Evolutionary conservation across 1,284 basidiomycete species (phyloP).

Genomic region (Uromyces viciae-fabae): DNA sequence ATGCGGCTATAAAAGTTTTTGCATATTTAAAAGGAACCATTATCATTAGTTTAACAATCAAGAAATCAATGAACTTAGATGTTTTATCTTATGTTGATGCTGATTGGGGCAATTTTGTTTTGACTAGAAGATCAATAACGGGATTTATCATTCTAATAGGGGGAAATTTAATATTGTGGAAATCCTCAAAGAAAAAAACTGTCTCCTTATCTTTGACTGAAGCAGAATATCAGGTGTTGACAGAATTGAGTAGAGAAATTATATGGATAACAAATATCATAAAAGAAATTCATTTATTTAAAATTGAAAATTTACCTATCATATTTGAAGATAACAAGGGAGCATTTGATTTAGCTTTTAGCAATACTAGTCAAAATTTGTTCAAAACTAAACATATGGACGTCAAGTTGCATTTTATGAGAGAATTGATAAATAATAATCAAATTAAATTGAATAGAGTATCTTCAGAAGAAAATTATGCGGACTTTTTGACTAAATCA

Average conservation of each 20-base stretch:
- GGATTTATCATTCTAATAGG: not conserved
- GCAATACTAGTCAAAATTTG: not conserved
- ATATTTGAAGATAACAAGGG: not conserved
- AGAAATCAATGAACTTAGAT: not conserved
- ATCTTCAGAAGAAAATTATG: too few species aligned
- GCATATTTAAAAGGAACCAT: not conserved
- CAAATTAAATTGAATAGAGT: too few species aligned
- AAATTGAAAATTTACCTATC: too few species aligned
- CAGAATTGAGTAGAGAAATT: not conserved
- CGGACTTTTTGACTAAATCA: too few species aligned
- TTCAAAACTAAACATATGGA: not conserved
- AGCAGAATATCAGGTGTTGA: not conserved
- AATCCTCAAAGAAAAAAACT: not conserved
- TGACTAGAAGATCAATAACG: not conserved
- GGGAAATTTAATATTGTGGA: not conserved
- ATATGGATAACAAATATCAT: too few species aligned
- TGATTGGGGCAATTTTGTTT: not conserved
- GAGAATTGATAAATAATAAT: too few species aligned
- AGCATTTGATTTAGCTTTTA: not conserved
- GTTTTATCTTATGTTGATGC: not conserved
- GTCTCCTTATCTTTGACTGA: not conserved
- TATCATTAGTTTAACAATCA: not conserved
- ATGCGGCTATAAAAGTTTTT: not conserved
- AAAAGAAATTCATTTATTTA: too few species aligned
- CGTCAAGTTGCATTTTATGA: too few species aligned